A percentile compares a stretch with the other conserved stretches of the same genome.
phyloP scores from a whole-genome alignment of 1,284 basidiomycete genomes.

The Cutaneotrichosporon cyanovorans region DNA sequence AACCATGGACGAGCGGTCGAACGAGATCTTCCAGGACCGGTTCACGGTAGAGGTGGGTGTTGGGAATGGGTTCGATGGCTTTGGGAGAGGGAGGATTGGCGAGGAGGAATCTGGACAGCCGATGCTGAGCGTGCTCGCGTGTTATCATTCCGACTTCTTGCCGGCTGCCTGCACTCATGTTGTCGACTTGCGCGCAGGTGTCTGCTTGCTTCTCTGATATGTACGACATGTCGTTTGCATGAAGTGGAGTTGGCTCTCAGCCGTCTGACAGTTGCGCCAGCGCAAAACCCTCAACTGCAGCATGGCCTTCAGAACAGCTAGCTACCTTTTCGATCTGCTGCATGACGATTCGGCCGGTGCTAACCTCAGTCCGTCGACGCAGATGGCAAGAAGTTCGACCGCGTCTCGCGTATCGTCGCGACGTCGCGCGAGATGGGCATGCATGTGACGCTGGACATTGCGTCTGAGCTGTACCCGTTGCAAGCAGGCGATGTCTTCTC shows the following conservation, averaged over 20 bases:
- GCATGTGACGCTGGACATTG: constrained; percentile 83
- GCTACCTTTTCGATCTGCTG: no score
- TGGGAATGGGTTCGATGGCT: not conserved
- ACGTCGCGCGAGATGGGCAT: constrained; percentile 81
- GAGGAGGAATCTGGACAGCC: not conserved
- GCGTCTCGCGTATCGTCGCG: constrained; percentile 79
- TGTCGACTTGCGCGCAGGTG: no score
- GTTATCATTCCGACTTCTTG: no score
- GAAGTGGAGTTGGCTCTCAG: no score
- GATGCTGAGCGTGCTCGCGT: no score
- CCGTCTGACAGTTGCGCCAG: no score
- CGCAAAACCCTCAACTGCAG: no score
- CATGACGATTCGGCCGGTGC: not conserved
- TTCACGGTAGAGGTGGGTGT: constrained; percentile 64
- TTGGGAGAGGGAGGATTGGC: not conserved
- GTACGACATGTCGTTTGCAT: no score
- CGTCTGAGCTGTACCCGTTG: constrained; percentile 76
- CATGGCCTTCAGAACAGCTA: no score
- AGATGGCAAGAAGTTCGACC: constrained; percentile 66
- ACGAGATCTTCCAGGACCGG: constrained; percentile 71
- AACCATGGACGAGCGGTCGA: constrained; percentile 25
- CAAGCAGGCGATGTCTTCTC: constrained; percentile 65
- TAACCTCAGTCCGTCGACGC: constrained; percentile 57
- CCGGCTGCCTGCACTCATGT: no score
- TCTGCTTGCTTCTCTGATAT: no score